A percentile compares a stretch with the other conserved stretches of the same genome.
Conservation (phyloP, 257 asterid species). For the Sherardia arvensis region DNA sequence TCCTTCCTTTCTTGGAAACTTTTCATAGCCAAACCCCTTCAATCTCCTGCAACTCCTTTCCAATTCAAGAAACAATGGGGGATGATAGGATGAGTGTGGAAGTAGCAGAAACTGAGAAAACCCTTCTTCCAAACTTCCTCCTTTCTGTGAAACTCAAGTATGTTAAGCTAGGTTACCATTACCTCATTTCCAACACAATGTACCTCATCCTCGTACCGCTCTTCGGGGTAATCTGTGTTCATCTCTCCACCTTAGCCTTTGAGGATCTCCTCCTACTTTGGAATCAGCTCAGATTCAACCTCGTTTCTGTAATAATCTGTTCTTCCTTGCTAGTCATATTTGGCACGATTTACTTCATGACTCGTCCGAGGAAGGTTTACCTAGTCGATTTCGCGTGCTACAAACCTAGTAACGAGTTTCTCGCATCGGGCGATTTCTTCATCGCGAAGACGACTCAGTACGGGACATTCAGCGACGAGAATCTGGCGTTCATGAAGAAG, state of each 20-base stretch:
- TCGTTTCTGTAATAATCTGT: constrained; percentile 25
- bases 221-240: constrained; percentile 15
- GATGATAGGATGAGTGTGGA: constrained; percentile 1
- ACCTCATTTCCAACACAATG: constrained; percentile 22
- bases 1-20: background rate
- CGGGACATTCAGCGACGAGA: constrained; percentile 31
- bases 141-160: constrained; percentile 32
- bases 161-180: constrained; percentile 36
- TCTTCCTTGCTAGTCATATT: constrained; percentile 35
- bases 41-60: background rate
- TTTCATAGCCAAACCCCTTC: background rate
- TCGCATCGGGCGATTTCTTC: constrained; percentile 34
- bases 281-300: constrained; percentile 39
- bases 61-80: constrained; percentile 8
- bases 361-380: constrained; percentile 42
- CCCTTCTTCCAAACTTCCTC: constrained; percentile 26
- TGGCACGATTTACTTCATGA: constrained; percentile 40
- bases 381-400: constrained; percentile 55
- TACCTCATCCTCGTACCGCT: constrained; percentile 22
- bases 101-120: background rate
- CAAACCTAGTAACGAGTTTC: constrained; percentile 29
- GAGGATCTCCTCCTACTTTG: constrained; percentile 23
- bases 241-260: constrained; percentile 22
- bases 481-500: constrained; percentile 37
- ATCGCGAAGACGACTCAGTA: constrained; percentile 26